A percentile compares a stretch with the other conserved stretches of the same genome.
Evolutionary conservation across 495 filamentous ascomycete species (phyloP).

Genomic region (Aspergillus avenaceus): DNA sequence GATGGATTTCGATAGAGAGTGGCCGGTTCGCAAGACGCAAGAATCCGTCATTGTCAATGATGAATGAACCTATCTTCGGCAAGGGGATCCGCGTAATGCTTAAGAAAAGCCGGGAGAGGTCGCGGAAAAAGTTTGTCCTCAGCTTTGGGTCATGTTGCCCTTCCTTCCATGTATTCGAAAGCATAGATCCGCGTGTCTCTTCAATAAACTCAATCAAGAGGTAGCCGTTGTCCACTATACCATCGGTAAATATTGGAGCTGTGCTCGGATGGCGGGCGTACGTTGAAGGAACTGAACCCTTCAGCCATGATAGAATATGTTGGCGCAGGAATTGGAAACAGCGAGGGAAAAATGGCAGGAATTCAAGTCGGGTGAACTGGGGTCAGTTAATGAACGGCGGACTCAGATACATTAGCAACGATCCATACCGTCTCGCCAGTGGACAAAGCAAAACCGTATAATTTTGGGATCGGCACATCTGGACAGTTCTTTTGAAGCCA

Average conservation of each 20-base stretch:
- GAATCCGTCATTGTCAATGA: constrained; percentile 19
- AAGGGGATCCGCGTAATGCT: constrained; percentile 23
- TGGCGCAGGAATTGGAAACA: constrained; percentile 21
- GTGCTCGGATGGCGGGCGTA: constrained; percentile 19
- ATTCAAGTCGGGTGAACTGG: constrained; percentile 27
- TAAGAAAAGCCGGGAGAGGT: constrained; percentile 25
- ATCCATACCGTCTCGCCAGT: constrained; percentile 22
- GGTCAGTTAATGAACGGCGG: constrained; percentile 1
- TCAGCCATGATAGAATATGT: constrained; percentile 14
- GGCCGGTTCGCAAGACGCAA: constrained; percentile 30
- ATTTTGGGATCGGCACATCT: constrained; percentile 25
- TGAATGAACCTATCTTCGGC: constrained; percentile 34
- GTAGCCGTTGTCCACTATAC: constrained; percentile 18
- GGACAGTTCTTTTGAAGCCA: constrained; percentile 31
- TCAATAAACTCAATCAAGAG: constrained; percentile 34
- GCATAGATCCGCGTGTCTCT: constrained; percentile 22
- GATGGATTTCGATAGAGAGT: constrained; percentile 16
- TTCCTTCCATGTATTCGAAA: constrained; percentile 26
- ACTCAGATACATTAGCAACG: background rate
- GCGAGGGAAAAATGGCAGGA: constrained; percentile 22
- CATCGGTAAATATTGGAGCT: too few relatives aligned
- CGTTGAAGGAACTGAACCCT: constrained; percentile 17
- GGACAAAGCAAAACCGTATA: constrained; percentile 34
- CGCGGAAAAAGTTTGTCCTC: constrained; percentile 25
- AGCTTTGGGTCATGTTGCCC: constrained; percentile 13